Percentiles rank a stretch among this genome's conserved stretches.
phyloP scores from a whole-genome alignment of 306 rosid genomes.

The Hippophae tibetana region DNA sequence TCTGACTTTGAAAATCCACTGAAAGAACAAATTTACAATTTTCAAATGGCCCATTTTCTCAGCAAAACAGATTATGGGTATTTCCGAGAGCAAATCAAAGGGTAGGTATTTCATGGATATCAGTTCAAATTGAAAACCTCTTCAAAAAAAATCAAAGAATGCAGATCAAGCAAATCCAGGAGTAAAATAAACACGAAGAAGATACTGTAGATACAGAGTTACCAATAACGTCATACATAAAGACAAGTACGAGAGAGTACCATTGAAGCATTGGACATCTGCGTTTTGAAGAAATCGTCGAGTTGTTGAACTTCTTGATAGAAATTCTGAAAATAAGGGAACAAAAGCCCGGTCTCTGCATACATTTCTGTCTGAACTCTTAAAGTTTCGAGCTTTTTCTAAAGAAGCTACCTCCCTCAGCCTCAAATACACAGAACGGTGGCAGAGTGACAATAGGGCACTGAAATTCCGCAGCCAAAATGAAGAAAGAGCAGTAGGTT shows the following conservation, averaged over 20 bases:
- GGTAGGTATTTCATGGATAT: conserved; percentile 7
- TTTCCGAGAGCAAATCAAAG: conserved; percentile 1
- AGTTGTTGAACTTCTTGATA: conserved; percentile 71
- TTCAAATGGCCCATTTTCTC: conserved; percentile 17
- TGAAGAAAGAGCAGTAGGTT: neutral
- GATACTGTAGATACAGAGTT: neutral
- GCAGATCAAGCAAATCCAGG: conserved; percentile 22
- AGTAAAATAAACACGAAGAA: conserved; percentile 2
- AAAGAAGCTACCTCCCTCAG: conserved; percentile 4
- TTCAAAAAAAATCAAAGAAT: conserved; percentile 22
- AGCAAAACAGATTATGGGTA: conserved; percentile 5
- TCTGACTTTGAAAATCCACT: neutral
- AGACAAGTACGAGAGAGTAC: conserved; percentile 22
- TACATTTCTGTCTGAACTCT: conserved; percentile 45
- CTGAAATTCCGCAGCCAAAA: conserved; percentile 19
- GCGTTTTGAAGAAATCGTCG: conserved; percentile 67
- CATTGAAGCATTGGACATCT: conserved; percentile 51
- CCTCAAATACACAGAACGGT: neutral
- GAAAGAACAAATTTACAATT: conserved; percentile 6
- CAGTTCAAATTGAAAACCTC: conserved; percentile 5
- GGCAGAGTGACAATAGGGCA: conserved; percentile 12
- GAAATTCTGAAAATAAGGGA: conserved; percentile 54
- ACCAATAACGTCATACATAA: neutral
- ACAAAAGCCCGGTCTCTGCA: conserved; percentile 62
- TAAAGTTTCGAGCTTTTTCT: conserved; percentile 1